phyloP scores from a whole-genome alignment of 1,284 basidiomycete genomes.

The Sporisorium exsertum region DNA sequence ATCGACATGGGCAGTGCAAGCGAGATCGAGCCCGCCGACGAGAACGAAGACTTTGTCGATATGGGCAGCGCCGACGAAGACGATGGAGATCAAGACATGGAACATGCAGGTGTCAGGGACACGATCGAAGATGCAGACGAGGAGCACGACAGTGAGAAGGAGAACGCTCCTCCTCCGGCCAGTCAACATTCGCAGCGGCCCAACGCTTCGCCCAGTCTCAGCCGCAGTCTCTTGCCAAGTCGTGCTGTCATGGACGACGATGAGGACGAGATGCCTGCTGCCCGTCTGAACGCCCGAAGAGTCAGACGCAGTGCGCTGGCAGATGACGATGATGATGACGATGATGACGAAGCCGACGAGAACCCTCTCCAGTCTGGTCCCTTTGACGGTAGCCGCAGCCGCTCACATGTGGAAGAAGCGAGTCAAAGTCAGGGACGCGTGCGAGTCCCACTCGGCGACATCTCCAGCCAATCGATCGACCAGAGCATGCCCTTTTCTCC shows the following conservation, averaged over 20 bases:
- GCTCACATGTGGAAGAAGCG: constrained; percentile 1
- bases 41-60: constrained; percentile 28
- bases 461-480: constrained; percentile 44
- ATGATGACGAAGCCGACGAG: constrained; percentile 25
- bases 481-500: constrained; percentile 34
- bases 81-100: constrained; percentile 14
- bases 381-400: constrained; percentile 20
- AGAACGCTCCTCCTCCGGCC: constrained; percentile 52
- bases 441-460: constrained; percentile 40
- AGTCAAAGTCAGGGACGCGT: constrained; percentile 15
- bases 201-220: constrained; percentile 20
- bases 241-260: constrained; percentile 50
- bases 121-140: constrained; percentile 33
- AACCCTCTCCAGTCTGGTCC: constrained; percentile 38
- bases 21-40: constrained; percentile 32
- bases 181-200: constrained; percentile 37
- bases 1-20: constrained; percentile 50
- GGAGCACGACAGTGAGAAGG: constrained; percentile 58
- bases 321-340: constrained; percentile 54
- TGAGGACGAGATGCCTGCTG: constrained; percentile 43
- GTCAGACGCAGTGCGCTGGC: constrained; percentile 33
- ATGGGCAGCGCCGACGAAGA: constrained; percentile 32
- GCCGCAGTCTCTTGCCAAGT: constrained; percentile 23
- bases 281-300: constrained; percentile 22
- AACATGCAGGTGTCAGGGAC: constrained; percentile 12